phyloP scores from a whole-genome alignment of 805 yeast genomes.

The Teunomyces gatunensis region DNA sequence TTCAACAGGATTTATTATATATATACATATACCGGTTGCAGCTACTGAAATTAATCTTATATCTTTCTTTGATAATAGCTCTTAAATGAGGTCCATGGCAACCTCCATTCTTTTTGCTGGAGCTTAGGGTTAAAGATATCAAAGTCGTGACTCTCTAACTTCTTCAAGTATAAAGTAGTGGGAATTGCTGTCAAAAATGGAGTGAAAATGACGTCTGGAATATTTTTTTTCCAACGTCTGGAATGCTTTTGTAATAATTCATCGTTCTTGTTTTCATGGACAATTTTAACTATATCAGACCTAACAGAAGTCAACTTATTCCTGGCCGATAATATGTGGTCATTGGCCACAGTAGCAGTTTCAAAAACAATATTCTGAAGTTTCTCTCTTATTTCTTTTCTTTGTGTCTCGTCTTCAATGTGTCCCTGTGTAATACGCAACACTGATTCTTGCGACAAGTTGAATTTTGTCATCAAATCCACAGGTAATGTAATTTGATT shows the following conservation, averaged over 20 bases:
- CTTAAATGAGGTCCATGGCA: slow-evolving; percentile 59
- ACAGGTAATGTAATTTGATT: slow-evolving; percentile 60
- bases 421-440: slow-evolving; percentile 49
- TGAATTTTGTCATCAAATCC: slow-evolving; percentile 52
- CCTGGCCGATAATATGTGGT: slow-evolving; percentile 70
- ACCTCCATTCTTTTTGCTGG: slow-evolving; percentile 57
- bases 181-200: slow-evolving; percentile 73
- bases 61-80: slow-evolving; percentile 41
- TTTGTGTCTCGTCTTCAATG: slow-evolving; percentile 22
- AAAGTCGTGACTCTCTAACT: slow-evolving; percentile 62
- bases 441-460: slow-evolving; percentile 62
- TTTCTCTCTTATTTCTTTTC: slow-evolving; percentile 26
- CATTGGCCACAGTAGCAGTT: slow-evolving; percentile 74
- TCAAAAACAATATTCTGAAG: slow-evolving; percentile 63
- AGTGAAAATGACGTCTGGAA: slow-evolving; percentile 64
- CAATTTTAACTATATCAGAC: slow-evolving; percentile 31
- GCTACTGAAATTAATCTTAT: slow-evolving; percentile 12
- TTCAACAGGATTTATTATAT: background rate
- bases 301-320: slow-evolving; percentile 45
- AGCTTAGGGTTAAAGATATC: slow-evolving; percentile 50
- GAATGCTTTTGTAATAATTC: slow-evolving; percentile 22
- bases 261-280: slow-evolving; percentile 20
- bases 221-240: slow-evolving; percentile 40
- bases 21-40: slow-evolving; percentile 1
- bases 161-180: slow-evolving; percentile 56